A percentile compares a stretch with the other conserved stretches of the same genome.
These are phyloP conservation scores for Chaetoceros muelleri DNA, from an alignment of 108 stramenopile species.

Conservation along the genomic window DNA sequence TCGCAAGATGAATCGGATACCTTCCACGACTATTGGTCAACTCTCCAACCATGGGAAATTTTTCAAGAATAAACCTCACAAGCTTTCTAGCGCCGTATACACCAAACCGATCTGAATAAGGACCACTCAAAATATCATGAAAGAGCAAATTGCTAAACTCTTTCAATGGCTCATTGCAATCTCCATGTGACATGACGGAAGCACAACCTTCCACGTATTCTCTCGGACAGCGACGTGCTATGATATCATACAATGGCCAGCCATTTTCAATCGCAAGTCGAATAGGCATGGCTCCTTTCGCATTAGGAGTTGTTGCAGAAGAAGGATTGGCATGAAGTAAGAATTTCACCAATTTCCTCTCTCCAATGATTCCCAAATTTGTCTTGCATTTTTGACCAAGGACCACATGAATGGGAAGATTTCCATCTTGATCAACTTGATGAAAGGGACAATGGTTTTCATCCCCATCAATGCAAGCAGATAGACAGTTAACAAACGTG, in stretches of 20 bases:
- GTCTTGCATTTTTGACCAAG: slow-evolving; percentile 31
- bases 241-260: slow-evolving; percentile 31
- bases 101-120: slow-evolving; percentile 22
- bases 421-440: slow-evolving; percentile 20
- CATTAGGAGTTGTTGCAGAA: neutral
- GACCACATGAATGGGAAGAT: slow-evolving; percentile 33
- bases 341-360: slow-evolving; percentile 26
- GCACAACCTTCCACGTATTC: slow-evolving; percentile 1
- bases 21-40: slow-evolving; percentile 21
- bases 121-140: slow-evolving; percentile 23
- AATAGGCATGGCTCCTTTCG: slow-evolving; percentile 8
- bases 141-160: neutral
- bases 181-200: slow-evolving; percentile 1
- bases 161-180: slow-evolving; percentile 5
- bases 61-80: slow-evolving; percentile 17
- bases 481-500: slow-evolving; percentile 22
- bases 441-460: slow-evolving; percentile 16
- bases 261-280: slow-evolving; percentile 24
- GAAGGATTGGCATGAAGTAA: slow-evolving; percentile 17
- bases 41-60: slow-evolving; percentile 6
- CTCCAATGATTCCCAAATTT: slow-evolving; percentile 17
- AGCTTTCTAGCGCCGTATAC: slow-evolving; percentile 29
- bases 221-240: slow-evolving; percentile 13
- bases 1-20: slow-evolving; percentile 38
- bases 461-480: slow-evolving; percentile 25